Evolutionary conservation across 768 basidiomycete species (phyloP).

Genomic region (Piloderma croceum): DNA sequence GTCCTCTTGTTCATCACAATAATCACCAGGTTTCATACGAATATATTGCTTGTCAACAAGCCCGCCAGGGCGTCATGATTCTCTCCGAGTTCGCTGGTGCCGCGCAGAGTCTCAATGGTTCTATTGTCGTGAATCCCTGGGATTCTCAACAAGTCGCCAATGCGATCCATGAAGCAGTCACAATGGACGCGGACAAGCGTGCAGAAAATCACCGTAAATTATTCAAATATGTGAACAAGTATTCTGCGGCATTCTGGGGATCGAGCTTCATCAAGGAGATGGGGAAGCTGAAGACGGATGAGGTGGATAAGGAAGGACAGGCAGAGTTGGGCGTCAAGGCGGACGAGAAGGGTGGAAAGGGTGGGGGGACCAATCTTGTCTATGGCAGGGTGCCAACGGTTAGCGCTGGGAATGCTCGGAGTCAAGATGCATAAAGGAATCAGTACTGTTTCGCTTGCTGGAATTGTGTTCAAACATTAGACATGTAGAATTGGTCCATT

Average conservation of each 20-base stretch:
- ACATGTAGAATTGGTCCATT: too few species aligned
- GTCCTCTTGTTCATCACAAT: conserved; percentile 14
- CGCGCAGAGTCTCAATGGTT: conserved; percentile 91
- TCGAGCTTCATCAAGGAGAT: conserved; percentile 86
- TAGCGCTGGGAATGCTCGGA: conserved; percentile 33
- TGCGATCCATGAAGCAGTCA: conserved; percentile 93
- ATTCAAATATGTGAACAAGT: conserved; percentile 95
- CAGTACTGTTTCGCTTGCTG: too few species aligned
- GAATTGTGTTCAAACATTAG: too few species aligned
- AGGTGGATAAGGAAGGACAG: conserved; percentile 30
- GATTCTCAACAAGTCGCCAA: conserved; percentile 97
- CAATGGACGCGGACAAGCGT: conserved; percentile 76
- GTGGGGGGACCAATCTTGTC: conserved; percentile 34
- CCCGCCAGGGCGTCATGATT: conserved; percentile 93
- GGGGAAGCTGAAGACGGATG: conserved; percentile 48
- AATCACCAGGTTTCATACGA: conserved; percentile 86
- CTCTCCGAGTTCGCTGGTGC: conserved; percentile 98
- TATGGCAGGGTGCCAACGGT: conserved; percentile 32
- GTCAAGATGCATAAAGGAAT: too few species aligned
- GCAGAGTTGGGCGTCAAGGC: conserved; percentile 29
- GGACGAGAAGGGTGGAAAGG: conserved; percentile 30
- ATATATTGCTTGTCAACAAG: conserved; percentile 93
- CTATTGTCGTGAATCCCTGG: conserved; percentile 98
- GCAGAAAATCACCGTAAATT: conserved; percentile 92
- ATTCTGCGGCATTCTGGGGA: conserved; percentile 90